Evolutionary conservation across 371 early-diverging fungal genomes (phyloP), one percentile per base, ranked within the genome.

Genomic region (Mortierella sp.): DNA sequence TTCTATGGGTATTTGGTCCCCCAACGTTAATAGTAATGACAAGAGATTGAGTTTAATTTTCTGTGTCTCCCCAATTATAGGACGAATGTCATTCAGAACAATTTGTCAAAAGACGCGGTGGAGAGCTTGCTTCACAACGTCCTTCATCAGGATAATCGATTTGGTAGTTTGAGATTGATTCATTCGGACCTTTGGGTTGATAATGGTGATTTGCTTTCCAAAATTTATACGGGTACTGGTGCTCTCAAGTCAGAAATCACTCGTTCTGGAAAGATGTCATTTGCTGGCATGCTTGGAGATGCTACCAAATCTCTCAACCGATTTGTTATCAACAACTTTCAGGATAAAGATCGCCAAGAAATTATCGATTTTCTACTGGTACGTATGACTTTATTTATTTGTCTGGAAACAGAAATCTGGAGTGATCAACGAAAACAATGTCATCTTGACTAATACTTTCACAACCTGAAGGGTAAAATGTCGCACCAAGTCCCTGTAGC

Each of bases 221-320:
- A 90, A 55, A 95, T 98, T 33, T 99, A 99, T 84, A 94, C 99
- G 2, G 99, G 99, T 16, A 99, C 99, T 36, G 96, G 96, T 4
- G 99, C 99, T 7, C 87, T 99, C 4, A 97, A 98, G 72, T 94
- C 97, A 2, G 93, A 95, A 6, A 92, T 96, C 53, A 97, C 99
- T 0, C 86, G 95, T 33, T 93, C 95, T 4, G 99, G 97, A 48
- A 98, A 97, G 77, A 88, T 91, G 47, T 96, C 95, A 1, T 84
- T 96, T 64, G 87, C 92, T 65, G 88, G 89, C 67, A 72, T 97
- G 40, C 69, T 99, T 21, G 94, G 95, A 67, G 98, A 98, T 78
- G 96, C 97, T 4, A 93, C 94, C 9, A 96, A 97, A 66, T 95
- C 97, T 11, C 92, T 96, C 55, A 96, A 94, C 76, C 90, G 99